Evolutionary conservation across 768 basidiomycete species (phyloP), one percentile per base, ranked within the genome.

Genomic region (Favolaschia claudopus): DNA sequence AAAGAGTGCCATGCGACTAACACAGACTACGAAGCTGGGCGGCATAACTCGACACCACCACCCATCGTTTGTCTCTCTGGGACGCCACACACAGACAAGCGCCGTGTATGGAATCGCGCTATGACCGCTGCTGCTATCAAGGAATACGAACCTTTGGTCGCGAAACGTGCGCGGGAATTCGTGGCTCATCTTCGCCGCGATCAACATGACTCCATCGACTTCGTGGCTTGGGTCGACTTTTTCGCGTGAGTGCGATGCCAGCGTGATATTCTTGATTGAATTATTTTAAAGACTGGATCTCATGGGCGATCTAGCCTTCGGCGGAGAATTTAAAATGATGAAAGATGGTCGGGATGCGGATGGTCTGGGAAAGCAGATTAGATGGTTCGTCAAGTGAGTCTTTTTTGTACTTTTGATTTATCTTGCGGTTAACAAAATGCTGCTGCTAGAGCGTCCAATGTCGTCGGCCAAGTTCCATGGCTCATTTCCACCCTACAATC

Each of bases 41-140:
- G n/a, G n/a, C n/a, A n/a, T n/a, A n/a, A n/a, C n/a, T n/a, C n/a
- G n/a, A n/a, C n/a, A n/a, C n/a, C n/a, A n/a, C n/a, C n/a, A n/a
- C n/a, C n/a, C n/a, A n/a, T n/a, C n/a, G n/a, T n/a, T n/a, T n/a
- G n/a, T n/a, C n/a, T n/a, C n/a, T n/a, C n/a, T n/a, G n/a, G n/a
- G n/a, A n/a, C n/a, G n/a, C n/a, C n/a, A n/a, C 84, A 86, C 55
- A 69, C 74, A 1, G 70, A 76, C 8, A 76, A 81, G 7, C 75
- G 83, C 9, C 74, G 76, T 17, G 70, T 80, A 1, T 85, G 83
- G 84, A 78, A 78, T 20, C 73, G 82, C 22, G 84, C 76, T 0
- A 77, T 85, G 71, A 82, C 69, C 49, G 74, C 77, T 9, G 60
- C 68, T 3, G 77, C 83, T 3, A 55, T 86, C 28, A 79, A 79